phyloP scores from a whole-genome alignment of 2,329 filamentous ascomycete genomes.

The Colletotrichum sp. region DNA sequence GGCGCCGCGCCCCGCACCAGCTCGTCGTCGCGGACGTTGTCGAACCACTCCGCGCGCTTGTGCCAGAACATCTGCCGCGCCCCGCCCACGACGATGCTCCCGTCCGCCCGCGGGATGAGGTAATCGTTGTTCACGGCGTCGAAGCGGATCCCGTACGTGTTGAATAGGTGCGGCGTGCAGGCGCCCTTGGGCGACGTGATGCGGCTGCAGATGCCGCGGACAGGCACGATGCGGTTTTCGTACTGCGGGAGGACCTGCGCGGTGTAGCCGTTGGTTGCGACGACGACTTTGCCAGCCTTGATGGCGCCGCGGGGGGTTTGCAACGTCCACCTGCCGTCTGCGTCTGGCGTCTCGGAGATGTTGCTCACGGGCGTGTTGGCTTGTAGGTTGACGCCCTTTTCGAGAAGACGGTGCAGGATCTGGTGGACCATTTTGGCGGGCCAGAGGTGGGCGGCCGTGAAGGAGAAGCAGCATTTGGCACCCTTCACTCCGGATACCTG shows the following conservation, averaged over 20 bases:
- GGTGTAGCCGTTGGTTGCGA: constrained; percentile 33
- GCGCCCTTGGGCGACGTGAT: constrained; percentile 28
- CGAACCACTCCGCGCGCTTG: constrained; percentile 41
- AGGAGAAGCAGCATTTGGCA: constrained; percentile 45
- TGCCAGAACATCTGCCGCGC: constrained; percentile 36
- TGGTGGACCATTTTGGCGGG: constrained; percentile 28
- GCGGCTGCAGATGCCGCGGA: constrained; percentile 35
- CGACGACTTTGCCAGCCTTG: constrained; percentile 23
- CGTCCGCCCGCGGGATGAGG: constrained; percentile 62
- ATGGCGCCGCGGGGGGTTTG: constrained; percentile 26
- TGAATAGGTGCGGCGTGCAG: constrained; percentile 41
- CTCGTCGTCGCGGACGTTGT: constrained; percentile 44
- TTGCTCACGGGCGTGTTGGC: constrained; percentile 9
- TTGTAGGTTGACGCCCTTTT: constrained; percentile 31
- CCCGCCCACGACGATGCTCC: constrained; percentile 49
- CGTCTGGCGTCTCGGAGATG: background rate
- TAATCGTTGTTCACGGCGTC: constrained; percentile 66
- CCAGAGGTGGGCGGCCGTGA: constrained; percentile 26
- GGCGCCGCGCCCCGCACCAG: constrained; percentile 40
- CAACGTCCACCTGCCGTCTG: constrained; percentile 5
- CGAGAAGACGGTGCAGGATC: constrained; percentile 30
- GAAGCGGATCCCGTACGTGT: constrained; percentile 68
- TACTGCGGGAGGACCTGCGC: constrained; percentile 26
- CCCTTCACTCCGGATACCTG: constrained; percentile 42
- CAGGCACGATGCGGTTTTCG: constrained; percentile 23